These are phyloP conservation scores for Ogataea haglerorum DNA, from an alignment of 805 yeast genomes.

Conservation along the genomic window DNA sequence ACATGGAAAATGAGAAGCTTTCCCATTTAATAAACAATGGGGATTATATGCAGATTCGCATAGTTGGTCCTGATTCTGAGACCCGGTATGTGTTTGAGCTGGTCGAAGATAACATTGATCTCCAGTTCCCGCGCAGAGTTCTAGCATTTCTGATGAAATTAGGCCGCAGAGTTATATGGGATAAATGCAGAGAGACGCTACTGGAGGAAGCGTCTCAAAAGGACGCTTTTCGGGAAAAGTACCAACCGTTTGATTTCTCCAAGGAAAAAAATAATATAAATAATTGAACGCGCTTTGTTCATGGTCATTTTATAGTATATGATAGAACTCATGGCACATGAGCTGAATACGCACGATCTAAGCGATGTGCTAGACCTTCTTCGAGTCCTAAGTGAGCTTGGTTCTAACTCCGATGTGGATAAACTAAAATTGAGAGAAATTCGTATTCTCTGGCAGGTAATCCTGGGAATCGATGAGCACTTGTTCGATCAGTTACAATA, in stretches of 20 bases:
- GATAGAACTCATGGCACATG: conserved; percentile 7
- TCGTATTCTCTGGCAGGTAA: conserved; percentile 23
- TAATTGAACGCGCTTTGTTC: conserved; percentile 13
- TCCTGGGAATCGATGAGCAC: conserved; percentile 25
- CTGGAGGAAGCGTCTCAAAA: conserved; percentile 64
- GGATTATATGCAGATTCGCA: conserved; percentile 37
- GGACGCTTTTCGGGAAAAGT: conserved; percentile 55
- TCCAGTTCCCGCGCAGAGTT: conserved; percentile 82
- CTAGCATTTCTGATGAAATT: conserved; percentile 59
- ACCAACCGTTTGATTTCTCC: conserved; percentile 53
- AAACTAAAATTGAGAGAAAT: conserved; percentile 13
- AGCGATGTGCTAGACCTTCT: conserved; percentile 19
- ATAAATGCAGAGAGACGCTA: conserved; percentile 62
- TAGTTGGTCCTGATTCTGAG: conserved; percentile 12
- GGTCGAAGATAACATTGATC: conserved; percentile 44
- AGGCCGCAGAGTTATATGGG: conserved; percentile 72
- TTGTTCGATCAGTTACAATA: conserved; percentile 16
- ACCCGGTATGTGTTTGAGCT: conserved; percentile 31
- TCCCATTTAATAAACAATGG: conserved; percentile 28
- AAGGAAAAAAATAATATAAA: conserved; percentile 7
- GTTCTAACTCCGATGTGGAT: conserved; percentile 3
- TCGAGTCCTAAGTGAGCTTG: conserved; percentile 11
- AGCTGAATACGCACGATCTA: conserved; percentile 6
- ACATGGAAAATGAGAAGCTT: conserved; percentile 20
- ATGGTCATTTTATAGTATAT: conserved; percentile 8